These are phyloP conservation scores for Aspergillus sp. DNA, from an alignment of 2,329 filamentous ascomycete genomes.

Conservation along the genomic window DNA sequence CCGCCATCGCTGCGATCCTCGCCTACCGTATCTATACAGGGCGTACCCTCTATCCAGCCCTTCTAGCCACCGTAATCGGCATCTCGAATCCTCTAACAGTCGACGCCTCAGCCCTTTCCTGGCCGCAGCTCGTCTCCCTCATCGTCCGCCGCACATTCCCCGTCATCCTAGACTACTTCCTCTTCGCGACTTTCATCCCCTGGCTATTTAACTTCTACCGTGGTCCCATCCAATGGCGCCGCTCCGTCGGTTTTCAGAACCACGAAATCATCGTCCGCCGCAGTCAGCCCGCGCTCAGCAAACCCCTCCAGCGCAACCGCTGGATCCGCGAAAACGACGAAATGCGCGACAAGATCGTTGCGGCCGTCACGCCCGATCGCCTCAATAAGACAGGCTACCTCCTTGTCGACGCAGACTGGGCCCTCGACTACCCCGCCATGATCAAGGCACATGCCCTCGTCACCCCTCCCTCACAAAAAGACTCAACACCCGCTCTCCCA, in stretches of 20 bases:
- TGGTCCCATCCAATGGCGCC: constrained; percentile 74
- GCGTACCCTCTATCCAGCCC: constrained; percentile 71
- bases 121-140: constrained; percentile 60
- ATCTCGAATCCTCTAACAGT: constrained; percentile 70
- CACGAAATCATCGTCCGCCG: constrained; percentile 81
- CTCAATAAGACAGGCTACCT: constrained; percentile 85
- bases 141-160: constrained; percentile 64
- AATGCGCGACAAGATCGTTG: constrained; percentile 62
- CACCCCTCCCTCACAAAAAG: constrained; percentile 42
- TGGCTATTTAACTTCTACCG: constrained; percentile 75
- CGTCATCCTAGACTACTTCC: constrained; percentile 74
- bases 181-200: constrained; percentile 70
- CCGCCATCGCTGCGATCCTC: constrained; percentile 67
- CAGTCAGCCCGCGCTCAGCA: constrained; percentile 71
- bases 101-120: constrained; percentile 60
- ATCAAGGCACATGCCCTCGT: constrained; percentile 71
- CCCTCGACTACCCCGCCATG: constrained; percentile 85
- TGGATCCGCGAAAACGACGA: constrained; percentile 57
- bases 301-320: constrained; percentile 55
- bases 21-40: constrained; percentile 70
- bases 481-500: constrained; percentile 36
- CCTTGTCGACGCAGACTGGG: constrained; percentile 83
- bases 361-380: constrained; percentile 70
- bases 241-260: constrained; percentile 73
- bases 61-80: constrained; percentile 68